These are phyloP conservation scores for Macrocystidia cucumis DNA, from an alignment of 1,284 basidiomycete genomes.

Conservation along the genomic window DNA sequence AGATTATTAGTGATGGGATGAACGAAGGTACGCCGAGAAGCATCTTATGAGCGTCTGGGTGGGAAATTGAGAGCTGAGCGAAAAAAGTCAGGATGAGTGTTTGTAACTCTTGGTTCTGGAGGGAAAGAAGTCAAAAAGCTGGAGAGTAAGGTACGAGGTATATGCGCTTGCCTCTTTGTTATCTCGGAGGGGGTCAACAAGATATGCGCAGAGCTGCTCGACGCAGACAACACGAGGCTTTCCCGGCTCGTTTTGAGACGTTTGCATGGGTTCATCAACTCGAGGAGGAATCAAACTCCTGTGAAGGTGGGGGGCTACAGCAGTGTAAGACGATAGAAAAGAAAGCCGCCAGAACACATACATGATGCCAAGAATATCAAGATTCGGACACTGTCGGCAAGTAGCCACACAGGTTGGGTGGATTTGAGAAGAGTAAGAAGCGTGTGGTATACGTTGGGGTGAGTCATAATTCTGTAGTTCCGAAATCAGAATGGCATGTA, in stretches of 20 bases:
- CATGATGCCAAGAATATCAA: conserved; percentile 51
- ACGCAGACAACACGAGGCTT: conserved; percentile 34
- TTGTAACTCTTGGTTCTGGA: conserved; percentile 24
- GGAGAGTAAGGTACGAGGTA: neutral
- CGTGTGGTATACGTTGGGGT: conserved; percentile 28
- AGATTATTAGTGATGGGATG: conserved; percentile 54
- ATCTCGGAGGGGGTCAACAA: conserved; percentile 36
- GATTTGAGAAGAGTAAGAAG: conserved; percentile 38
- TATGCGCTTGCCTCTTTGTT: conserved; percentile 32
- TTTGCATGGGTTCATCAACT: too few species aligned
- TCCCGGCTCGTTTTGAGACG: too few species aligned
- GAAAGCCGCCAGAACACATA: conserved; percentile 33
- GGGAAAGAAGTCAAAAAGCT: neutral
- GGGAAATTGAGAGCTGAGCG: conserved; percentile 43
- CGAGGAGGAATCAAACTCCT: too few species aligned
- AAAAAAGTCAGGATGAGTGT: conserved; percentile 47
- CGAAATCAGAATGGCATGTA: conserved; percentile 6
- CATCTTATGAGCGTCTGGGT: conserved; percentile 38
- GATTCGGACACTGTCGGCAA: conserved; percentile 35
- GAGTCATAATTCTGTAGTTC: conserved; percentile 2
- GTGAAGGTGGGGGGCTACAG: too few species aligned
- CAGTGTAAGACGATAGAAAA: too few species aligned
- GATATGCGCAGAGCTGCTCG: conserved; percentile 40
- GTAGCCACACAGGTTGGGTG: conserved; percentile 41
- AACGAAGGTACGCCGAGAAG: conserved; percentile 46